Conservation (phyloP, 2,329 filamentous ascomycete species). For the Nothomitra cinnamomea region DNA sequence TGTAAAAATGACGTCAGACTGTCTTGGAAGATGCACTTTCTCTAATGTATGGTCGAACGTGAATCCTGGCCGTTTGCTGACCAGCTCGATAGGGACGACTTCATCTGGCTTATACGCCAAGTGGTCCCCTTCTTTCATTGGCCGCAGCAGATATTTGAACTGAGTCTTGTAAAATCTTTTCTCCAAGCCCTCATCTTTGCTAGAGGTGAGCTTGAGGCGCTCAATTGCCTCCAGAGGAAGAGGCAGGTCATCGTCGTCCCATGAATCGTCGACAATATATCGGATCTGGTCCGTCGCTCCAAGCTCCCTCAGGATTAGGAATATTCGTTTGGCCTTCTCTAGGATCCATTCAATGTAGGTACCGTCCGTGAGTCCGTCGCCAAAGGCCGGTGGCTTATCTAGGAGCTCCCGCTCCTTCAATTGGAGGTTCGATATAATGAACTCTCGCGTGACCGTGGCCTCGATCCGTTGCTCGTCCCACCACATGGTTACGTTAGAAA, state of each 20-base stretch:
- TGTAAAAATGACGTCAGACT: conserved; percentile 7
- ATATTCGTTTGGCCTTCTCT: conserved; percentile 49
- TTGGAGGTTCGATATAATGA: conserved; percentile 46
- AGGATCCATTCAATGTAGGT: conserved; percentile 69
- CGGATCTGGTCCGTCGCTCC: conserved; percentile 60
- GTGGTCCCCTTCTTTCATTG: conserved; percentile 42
- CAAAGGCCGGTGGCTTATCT: conserved; percentile 46
- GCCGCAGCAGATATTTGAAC: conserved; percentile 51
- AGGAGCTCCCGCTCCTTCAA: conserved; percentile 45
- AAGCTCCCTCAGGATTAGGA: conserved; percentile 53
- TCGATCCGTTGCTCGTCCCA: conserved; percentile 57
- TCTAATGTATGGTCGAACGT: conserved; percentile 9
- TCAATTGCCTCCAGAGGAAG: conserved; percentile 48
- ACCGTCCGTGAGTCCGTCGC: conserved; percentile 49
- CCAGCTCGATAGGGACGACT: conserved; percentile 49
- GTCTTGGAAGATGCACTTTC: conserved; percentile 9
- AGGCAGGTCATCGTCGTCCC: conserved; percentile 61
- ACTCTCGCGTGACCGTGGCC: conserved; percentile 49
- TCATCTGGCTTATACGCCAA: conserved; percentile 48
- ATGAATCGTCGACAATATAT: conserved; percentile 55
- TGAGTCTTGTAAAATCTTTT: conserved; percentile 53
- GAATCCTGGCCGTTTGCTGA: conserved; percentile 38
- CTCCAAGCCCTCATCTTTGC: conserved; percentile 45
- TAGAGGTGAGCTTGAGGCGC: conserved; percentile 41
- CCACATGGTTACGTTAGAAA: conserved; percentile 30